A percentile compares a stretch with the other conserved stretches of the same genome.
phyloP scores from a whole-genome alignment of 2,329 filamentous ascomycete genomes.

The Botrytis byssoidea region DNA sequence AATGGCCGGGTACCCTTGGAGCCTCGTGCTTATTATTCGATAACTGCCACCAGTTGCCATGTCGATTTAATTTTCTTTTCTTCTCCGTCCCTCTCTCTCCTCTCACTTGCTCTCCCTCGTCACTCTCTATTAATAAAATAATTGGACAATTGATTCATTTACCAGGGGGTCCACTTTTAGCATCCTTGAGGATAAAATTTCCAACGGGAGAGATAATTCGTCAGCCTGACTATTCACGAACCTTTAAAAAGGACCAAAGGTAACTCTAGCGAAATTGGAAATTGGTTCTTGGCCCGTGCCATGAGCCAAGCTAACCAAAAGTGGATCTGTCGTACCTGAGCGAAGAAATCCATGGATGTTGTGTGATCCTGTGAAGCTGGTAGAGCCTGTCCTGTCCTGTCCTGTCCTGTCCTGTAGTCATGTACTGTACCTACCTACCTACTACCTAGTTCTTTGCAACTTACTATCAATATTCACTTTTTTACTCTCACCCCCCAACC shows the following conservation, averaged over 20 bases:
- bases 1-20: background rate
- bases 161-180: background rate
- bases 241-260: background rate
- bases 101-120: background rate
- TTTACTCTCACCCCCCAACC: background rate
- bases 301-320: background rate
- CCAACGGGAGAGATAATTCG: constrained; percentile 10
- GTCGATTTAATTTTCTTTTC: constrained; percentile 16
- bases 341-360: background rate
- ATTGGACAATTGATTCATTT: constrained; percentile 16
- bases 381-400: background rate
- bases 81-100: background rate
- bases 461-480: constrained; percentile 2
- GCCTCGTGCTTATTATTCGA: constrained; percentile 16
- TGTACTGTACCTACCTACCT: background rate
- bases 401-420: background rate
- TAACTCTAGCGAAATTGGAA: constrained; percentile 22
- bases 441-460: background rate
- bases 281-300: constrained; percentile 16
- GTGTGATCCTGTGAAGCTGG: background rate
- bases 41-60: background rate
- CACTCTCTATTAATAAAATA: background rate
- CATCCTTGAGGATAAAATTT: background rate
- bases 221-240: constrained; percentile 16
- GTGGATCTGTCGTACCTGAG: constrained; percentile 12